phyloP scores from a whole-genome alignment of 257 asterid species.

The Nicotiana obtusifolia region DNA sequence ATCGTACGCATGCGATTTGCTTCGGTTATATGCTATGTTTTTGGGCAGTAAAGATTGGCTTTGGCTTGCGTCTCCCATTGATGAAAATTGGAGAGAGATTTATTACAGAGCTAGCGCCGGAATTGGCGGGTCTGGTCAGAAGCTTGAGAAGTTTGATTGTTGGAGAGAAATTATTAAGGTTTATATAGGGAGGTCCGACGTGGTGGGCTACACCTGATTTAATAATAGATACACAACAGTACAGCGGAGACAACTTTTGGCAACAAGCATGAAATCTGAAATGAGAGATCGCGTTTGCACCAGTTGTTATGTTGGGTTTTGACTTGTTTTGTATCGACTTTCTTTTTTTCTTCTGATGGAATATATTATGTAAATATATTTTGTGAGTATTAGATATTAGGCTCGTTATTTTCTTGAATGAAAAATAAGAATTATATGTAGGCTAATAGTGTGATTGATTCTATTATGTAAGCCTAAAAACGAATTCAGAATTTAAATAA shows the following conservation, averaged over 20 bases:
- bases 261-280: background rate
- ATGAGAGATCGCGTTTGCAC: background rate
- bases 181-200: background rate
- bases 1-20: conserved; percentile 61
- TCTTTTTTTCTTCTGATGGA: no score
- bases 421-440: no score
- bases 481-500: no score
- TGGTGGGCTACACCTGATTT: background rate
- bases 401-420: no score
- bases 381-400: no score
- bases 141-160: background rate
- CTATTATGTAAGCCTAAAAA: no score
- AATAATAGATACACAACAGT: background rate
- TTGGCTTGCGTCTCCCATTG: conserved; percentile 40
- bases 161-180: background rate
- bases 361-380: no score
- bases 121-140: conserved; percentile 9
- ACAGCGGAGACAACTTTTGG: background rate
- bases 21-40: conserved; percentile 30
- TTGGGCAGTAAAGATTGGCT: conserved; percentile 18
- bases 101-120: background rate
- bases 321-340: no score
- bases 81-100: background rate
- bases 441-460: no score
- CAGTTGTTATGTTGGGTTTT: background rate